A percentile compares a stretch with the other conserved stretches of the same genome.
Conservation (phyloP, 2,329 filamentous ascomycete genomes). For the Aspergillus tanneri region DNA sequence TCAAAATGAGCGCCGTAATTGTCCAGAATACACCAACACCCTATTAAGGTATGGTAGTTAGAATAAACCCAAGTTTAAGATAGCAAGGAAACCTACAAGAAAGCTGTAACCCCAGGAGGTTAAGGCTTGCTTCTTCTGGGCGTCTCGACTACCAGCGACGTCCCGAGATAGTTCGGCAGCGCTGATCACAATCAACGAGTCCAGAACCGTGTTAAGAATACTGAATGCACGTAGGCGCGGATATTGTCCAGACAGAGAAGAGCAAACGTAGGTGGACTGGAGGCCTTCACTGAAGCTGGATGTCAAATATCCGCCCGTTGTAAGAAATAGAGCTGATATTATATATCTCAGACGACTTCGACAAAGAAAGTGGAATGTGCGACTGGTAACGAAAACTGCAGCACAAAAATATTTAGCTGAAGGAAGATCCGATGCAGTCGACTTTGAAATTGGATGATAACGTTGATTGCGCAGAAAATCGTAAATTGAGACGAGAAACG, state of each 20-base stretch:
- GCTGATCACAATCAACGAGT: slow-evolving; percentile 43
- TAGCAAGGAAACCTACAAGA: slow-evolving; percentile 32
- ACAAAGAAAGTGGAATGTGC: slow-evolving; percentile 30
- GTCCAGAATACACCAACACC: slow-evolving; percentile 39
- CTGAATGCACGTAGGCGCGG: slow-evolving; percentile 40
- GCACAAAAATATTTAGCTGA: slow-evolving; percentile 18
- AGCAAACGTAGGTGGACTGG: slow-evolving; percentile 52
- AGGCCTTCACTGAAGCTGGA: slow-evolving; percentile 36
- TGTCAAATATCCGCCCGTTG: slow-evolving; percentile 40
- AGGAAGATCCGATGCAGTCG: slow-evolving; percentile 17
- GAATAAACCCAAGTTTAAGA: too few species aligned
- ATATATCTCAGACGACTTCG: slow-evolving; percentile 40
- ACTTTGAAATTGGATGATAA: slow-evolving; percentile 22
- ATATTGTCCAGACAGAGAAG: slow-evolving; percentile 36
- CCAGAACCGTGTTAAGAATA: slow-evolving; percentile 40
- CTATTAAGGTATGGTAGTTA: too few species aligned
- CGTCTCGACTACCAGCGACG: slow-evolving; percentile 21
- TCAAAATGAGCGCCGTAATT: slow-evolving; percentile 36
- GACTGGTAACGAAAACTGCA: slow-evolving; percentile 29
- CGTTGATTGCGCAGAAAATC: slow-evolving; percentile 40
- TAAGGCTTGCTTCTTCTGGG: slow-evolving; percentile 25
- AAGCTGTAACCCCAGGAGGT: slow-evolving; percentile 31
- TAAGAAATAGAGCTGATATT: slow-evolving; percentile 39
- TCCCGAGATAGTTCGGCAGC: slow-evolving; percentile 30
- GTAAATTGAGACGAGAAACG: slow-evolving; percentile 43